Percentiles rank a stretch among this genome's conserved stretches.
Evolutionary conservation across 2,329 filamentous ascomycete species (phyloP).

Genomic region (Calonectria leucothoes): DNA sequence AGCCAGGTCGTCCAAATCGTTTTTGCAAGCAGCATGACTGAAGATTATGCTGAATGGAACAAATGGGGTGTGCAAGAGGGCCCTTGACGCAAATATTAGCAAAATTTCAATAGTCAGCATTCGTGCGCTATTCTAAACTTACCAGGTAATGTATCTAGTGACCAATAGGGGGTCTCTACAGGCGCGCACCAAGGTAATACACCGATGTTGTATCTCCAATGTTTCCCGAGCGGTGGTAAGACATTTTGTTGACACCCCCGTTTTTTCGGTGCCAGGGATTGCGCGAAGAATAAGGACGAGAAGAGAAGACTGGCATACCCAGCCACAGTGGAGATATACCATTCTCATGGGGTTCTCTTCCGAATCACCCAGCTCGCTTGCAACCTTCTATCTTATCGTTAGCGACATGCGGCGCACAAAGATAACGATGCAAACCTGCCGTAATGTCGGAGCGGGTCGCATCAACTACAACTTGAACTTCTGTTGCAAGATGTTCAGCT

Average conservation of each 20-base stretch:
- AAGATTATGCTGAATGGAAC: slow-evolving; percentile 53
- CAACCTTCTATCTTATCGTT: slow-evolving; percentile 13
- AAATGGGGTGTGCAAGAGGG: slow-evolving; percentile 50
- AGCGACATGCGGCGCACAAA: background rate
- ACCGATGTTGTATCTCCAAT: slow-evolving; percentile 49
- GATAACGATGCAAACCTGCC: background rate
- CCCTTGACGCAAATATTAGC: slow-evolving; percentile 39
- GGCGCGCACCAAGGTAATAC: slow-evolving; percentile 39
- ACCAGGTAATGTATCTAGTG: slow-evolving; percentile 51
- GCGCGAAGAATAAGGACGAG: slow-evolving; percentile 49
- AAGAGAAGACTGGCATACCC: slow-evolving; percentile 49
- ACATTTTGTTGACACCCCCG: slow-evolving; percentile 37
- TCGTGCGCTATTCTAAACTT: background rate
- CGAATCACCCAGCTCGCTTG: background rate
- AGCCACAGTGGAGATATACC: slow-evolving; percentile 47
- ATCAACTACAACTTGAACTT: slow-evolving; percentile 24
- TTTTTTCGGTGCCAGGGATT: background rate
- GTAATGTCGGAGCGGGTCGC: slow-evolving; percentile 22
- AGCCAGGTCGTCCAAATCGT: slow-evolving; percentile 9
- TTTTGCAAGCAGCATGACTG: slow-evolving; percentile 42
- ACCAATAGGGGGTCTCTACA: slow-evolving; percentile 44
- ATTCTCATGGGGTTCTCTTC: slow-evolving; percentile 39
- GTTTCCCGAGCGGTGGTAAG: slow-evolving; percentile 46
- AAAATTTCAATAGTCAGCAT: too few species aligned
- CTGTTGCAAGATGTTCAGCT: slow-evolving; percentile 8